Evolutionary conservation across 139 green algal species (phyloP).

Genomic region (Pleodorina starrii): DNA sequence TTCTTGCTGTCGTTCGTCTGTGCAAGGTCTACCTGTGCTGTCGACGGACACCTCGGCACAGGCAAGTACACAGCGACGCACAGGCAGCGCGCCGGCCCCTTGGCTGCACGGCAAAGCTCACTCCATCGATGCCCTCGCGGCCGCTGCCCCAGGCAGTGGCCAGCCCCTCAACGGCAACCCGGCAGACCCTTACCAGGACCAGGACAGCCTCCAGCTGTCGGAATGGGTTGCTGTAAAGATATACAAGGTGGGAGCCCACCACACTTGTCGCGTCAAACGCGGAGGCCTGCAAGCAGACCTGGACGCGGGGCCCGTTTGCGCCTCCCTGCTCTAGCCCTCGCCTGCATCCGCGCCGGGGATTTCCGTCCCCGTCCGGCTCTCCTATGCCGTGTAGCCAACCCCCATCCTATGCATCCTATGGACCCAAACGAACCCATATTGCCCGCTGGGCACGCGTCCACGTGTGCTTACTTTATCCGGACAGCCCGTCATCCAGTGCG

Average conservation of each 20-base stretch:
- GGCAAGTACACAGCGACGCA: not conserved
- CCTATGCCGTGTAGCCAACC: no score
- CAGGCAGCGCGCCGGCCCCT: no score
- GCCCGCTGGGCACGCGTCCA: no score
- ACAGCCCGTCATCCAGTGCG: not conserved
- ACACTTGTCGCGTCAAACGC: no score
- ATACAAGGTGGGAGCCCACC: slow-evolving; percentile 19
- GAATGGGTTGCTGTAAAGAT: slow-evolving; percentile 26
- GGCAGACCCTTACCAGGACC: not conserved
- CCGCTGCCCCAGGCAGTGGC: not conserved
- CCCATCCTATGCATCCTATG: no score
- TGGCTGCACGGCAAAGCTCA: not conserved
- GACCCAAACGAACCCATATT: no score
- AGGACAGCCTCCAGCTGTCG: not conserved
- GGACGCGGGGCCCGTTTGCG: no score
- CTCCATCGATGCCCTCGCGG: not conserved
- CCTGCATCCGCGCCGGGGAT: no score
- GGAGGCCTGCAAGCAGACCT: no score
- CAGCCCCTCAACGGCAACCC: not conserved
- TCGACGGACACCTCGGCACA: not conserved
- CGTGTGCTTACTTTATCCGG: no score
- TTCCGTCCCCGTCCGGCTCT: no score
- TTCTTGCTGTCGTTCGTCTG: not conserved
- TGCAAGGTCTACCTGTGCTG: slow-evolving; percentile 35
- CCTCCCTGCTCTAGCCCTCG: no score